Conservation (phyloP, 2,329 filamentous ascomycete genomes). For the Trichoderma aggressivum region DNA sequence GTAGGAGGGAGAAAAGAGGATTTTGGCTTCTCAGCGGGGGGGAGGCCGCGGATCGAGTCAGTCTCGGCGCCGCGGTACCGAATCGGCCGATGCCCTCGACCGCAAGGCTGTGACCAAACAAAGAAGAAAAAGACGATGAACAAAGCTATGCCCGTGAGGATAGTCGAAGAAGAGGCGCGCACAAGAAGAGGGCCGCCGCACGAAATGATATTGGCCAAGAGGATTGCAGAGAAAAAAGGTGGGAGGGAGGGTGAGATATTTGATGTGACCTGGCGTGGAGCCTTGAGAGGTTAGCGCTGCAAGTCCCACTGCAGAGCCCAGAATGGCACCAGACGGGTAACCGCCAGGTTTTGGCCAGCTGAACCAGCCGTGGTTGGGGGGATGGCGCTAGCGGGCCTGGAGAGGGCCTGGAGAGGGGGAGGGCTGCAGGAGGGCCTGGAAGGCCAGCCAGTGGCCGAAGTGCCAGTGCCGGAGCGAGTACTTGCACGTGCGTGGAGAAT, state of each 20-base stretch:
- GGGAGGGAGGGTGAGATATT: constrained; percentile 15
- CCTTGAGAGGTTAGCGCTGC: constrained; percentile 11
- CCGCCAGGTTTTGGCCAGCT: constrained; percentile 3
- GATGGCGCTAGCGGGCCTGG: constrained; percentile 1
- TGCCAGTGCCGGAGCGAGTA: neutral
- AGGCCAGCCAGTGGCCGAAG: neutral
- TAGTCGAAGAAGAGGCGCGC: neutral
- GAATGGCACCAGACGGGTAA: constrained; percentile 1
- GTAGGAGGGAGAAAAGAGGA: neutral
- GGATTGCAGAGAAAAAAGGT: neutral
- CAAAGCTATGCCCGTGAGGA: neutral
- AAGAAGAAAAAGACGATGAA: neutral
- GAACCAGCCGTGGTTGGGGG: constrained; percentile 4
- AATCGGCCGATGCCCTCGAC: neutral
- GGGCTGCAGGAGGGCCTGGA: neutral
- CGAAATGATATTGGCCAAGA: neutral
- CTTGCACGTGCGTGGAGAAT: neutral
- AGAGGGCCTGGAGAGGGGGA: constrained; percentile 1
- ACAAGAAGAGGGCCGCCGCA: neutral
- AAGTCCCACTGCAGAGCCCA: constrained; percentile 7
- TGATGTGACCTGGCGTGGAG: constrained; percentile 15
- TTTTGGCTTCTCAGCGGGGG: neutral
- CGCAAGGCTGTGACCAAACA: neutral
- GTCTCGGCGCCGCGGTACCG: neutral
- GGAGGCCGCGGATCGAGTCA: neutral